Evolutionary conservation across 2,329 filamentous ascomycete species (phyloP), one percentile per base, ranked within the genome.

Genomic region (Hymenoscyphus fraxineus): DNA sequence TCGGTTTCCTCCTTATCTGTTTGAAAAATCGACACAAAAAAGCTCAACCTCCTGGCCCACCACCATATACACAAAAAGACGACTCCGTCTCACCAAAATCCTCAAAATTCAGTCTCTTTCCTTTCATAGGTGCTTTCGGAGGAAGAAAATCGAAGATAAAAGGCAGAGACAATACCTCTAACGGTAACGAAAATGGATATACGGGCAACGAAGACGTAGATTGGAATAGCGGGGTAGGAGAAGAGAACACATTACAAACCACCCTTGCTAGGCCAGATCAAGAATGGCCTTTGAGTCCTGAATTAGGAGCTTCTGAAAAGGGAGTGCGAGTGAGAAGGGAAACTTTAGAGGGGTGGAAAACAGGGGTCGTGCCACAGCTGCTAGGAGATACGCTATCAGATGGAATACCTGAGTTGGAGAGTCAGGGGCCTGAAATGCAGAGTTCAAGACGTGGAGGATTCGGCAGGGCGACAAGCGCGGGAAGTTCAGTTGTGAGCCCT

Each of bases 261-360:
- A 38, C 22, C 3, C 13, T 22, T 1, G 9, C 19, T 13, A 35
- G 35, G 13, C 31, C 38, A 51, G 39, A 35, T 12, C 31, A 12
- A 7, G 44, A 27, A 15, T 32, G 31, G 27, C 31, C 31, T 35
- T n/a, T 38, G 12, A 38, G 55, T 19, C 13, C 55, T n/a, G 27
- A 16, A 57, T 57, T 27, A 10, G n/a, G n/a, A 12, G 58, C 15
- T 15, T 15, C 39, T 10, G 32, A 32, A 31, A n/a, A 19, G 15
- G 27, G 39, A 12, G 31, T 32, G 27, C 27, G 31, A 13, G 32
- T 5, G 5, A 40, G 51, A 39, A 38, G 60, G 35, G 27, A 27
- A 16, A 56, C 60, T 3, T 56, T 61, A n/a, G 60, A 61, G 39
- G 60, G 44, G 12, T 61, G 47, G 60, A 61, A 61, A 55, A 7